phyloP scores from a whole-genome alignment of 495 filamentous ascomycete species.

The Glonium stellatum region DNA sequence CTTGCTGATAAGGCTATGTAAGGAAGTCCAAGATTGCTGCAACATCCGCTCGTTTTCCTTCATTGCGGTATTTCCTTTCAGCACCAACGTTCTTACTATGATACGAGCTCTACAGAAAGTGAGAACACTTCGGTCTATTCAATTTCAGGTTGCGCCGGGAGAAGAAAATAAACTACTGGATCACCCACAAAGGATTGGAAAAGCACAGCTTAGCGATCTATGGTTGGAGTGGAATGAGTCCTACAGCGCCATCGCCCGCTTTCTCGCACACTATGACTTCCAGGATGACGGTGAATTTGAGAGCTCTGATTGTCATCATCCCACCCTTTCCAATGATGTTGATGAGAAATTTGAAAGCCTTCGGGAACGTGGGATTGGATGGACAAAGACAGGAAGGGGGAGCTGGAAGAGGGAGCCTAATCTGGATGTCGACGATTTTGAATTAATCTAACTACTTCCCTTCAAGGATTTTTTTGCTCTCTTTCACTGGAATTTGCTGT shows the following conservation, averaged over 20 bases:
- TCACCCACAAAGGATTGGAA: conserved; percentile 10
- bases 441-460: neutral
- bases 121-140: conserved; percentile 5
- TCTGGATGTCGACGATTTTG: neutral
- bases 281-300: conserved; percentile 11
- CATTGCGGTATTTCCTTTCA: conserved; percentile 19
- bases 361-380: conserved; percentile 8
- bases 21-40: conserved; percentile 20
- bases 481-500: too few relatives aligned
- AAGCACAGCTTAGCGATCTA: conserved; percentile 17
- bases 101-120: conserved; percentile 15
- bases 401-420: conserved; percentile 9
- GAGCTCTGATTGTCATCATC: conserved; percentile 10
- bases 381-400: conserved; percentile 11
- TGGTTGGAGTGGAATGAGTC: conserved; percentile 24
- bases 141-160: conserved; percentile 21
- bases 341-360: conserved; percentile 9
- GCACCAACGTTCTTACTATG: conserved; percentile 17
- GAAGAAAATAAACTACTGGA: conserved; percentile 17
- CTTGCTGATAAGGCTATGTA: conserved; percentile 13
- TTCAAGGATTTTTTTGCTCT: neutral
- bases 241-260: conserved; percentile 17
- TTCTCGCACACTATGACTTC: conserved; percentile 12
- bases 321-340: conserved; percentile 1
- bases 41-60: conserved; percentile 22